phyloP scores from a whole-genome alignment of 2,329 filamentous ascomycete genomes.

The Monosporascus sp. region DNA sequence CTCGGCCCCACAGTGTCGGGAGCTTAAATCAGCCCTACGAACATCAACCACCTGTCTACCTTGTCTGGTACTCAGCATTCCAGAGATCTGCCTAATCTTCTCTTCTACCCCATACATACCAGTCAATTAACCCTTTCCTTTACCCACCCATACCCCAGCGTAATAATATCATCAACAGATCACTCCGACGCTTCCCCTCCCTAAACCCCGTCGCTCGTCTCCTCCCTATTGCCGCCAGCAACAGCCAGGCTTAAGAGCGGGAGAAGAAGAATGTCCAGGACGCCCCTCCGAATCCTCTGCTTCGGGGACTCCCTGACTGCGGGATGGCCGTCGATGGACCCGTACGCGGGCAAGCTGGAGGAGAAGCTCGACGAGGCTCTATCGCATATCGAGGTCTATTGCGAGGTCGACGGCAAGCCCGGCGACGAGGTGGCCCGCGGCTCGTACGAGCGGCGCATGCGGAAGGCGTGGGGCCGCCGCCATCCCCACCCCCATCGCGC shows the following conservation, averaged over 20 bases:
- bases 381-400: slow-evolving; percentile 33
- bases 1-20: background rate
- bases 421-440: slow-evolving; percentile 43
- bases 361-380: slow-evolving; percentile 42
- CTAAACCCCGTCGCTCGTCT: no score
- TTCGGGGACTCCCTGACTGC: slow-evolving; percentile 61
- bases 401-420: slow-evolving; percentile 42
- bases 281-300: slow-evolving; percentile 51
- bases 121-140: no score
- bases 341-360: slow-evolving; percentile 48
- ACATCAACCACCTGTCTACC: background rate
- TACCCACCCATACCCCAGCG: no score
- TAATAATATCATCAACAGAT: no score
- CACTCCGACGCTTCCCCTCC: no score
- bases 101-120: no score
- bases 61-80: background rate
- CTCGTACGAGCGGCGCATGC: slow-evolving; percentile 25
- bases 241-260: background rate
- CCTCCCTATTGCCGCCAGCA: background rate
- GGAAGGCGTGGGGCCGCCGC: slow-evolving; percentile 16
- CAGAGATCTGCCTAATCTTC: background rate
- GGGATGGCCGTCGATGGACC: slow-evolving; percentile 45
- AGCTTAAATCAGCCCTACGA: background rate
- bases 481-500: background rate
- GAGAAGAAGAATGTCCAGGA: slow-evolving; percentile 19